phyloP scores from a whole-genome alignment of 345 rosid species.

The Xanthoceras sorbifolium region DNA sequence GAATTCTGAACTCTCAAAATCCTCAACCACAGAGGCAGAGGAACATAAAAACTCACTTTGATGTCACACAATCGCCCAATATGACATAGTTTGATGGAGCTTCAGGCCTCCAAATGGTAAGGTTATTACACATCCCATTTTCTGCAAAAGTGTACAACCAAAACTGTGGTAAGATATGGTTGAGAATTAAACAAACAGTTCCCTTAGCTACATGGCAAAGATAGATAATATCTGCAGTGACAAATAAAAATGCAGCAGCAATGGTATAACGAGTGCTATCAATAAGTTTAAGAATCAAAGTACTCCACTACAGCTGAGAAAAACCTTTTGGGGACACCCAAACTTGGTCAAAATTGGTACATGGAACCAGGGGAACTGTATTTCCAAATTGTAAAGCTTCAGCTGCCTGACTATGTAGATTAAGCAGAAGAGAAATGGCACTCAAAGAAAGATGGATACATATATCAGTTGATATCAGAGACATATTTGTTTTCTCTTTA shows the following conservation, averaged over 20 bases:
- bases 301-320: conserved; percentile 22
- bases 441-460: conserved; percentile 87
- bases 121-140: conserved; percentile 66
- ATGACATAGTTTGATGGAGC: conserved; percentile 95
- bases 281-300: conserved; percentile 1
- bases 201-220: neutral
- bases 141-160: conserved; percentile 44
- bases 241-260: neutral
- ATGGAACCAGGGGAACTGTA: conserved; percentile 77
- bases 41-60: conserved; percentile 57
- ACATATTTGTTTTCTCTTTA: conserved; percentile 86
- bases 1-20: neutral
- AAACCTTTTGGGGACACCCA: conserved; percentile 93
- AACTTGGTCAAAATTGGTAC: conserved; percentile 77
- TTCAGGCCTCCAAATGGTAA: conserved; percentile 96
- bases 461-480: conserved; percentile 80
- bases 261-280: neutral
- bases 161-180: conserved; percentile 11
- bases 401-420: conserved; percentile 79
- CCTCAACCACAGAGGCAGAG: neutral
- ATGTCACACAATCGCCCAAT: conserved; percentile 96
- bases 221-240: neutral
- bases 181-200: conserved; percentile 7
- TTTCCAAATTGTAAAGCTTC: conserved; percentile 90
- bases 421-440: conserved; percentile 77